phyloP scores from a whole-genome alignment of 2,329 filamentous ascomycete species.

The Ophiostoma sp. region DNA sequence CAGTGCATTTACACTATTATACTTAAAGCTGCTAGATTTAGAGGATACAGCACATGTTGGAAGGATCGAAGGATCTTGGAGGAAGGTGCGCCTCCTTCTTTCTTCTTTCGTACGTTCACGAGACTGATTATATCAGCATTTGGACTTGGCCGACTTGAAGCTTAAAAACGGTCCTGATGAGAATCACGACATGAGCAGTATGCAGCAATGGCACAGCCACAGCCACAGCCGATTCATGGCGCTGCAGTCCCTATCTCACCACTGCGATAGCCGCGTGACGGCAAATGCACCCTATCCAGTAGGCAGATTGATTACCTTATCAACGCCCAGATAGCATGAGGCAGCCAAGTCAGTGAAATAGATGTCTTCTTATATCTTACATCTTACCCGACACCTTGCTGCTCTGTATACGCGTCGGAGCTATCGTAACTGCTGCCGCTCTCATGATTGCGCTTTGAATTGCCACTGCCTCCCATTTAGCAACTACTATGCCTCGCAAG shows the following conservation, averaged over 20 bases:
- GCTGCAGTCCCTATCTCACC: neutral
- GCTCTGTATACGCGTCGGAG: too few species aligned
- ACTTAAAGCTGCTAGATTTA: neutral
- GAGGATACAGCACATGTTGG: neutral
- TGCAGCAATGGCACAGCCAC: neutral
- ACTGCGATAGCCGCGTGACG: neutral
- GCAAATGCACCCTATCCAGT: neutral
- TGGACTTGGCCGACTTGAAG: neutral
- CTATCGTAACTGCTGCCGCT: too few species aligned
- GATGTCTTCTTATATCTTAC: too few species aligned
- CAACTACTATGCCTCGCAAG: slow-evolving; percentile 18
- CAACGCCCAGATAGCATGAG: neutral
- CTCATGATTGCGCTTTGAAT: too few species aligned
- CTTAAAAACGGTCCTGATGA: neutral
- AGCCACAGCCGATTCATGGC: neutral
- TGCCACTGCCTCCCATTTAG: neutral
- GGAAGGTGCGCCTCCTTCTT: neutral
- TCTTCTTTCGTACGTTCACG: neutral
- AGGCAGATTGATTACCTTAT: neutral
- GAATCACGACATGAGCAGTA: neutral
- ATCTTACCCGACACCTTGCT: too few species aligned
- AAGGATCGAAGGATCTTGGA: neutral
- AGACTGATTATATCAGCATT: slow-evolving; percentile 1
- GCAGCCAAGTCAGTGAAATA: neutral
- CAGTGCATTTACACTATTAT: neutral